These are phyloP conservation scores for Saksenaea oblongispora DNA, from an alignment of 371 early-diverging fungal genomes.

Conservation along the genomic window DNA sequence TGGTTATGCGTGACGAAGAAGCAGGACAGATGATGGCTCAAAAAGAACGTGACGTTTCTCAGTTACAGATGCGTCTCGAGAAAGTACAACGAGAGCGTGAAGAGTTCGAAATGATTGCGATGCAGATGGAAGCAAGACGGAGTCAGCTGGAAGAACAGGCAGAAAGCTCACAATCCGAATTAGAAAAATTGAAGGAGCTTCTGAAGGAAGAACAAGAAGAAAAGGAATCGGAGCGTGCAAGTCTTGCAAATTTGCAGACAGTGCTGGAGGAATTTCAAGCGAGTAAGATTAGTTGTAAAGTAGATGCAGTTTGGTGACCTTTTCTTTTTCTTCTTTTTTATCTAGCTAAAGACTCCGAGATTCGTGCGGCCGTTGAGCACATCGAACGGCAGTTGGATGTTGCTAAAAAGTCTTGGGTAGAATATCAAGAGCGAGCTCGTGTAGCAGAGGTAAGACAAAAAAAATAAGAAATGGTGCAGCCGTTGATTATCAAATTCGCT, in stretches of 20 bases:
- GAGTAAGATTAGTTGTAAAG: conserved; percentile 37
- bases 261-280: conserved; percentile 90
- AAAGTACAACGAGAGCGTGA: conserved; percentile 63
- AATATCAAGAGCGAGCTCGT: conserved; percentile 60
- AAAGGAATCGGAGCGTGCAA: conserved; percentile 66
- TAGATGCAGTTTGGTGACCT: not conserved
- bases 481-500: not conserved
- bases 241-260: conserved; percentile 78
- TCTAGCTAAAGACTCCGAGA: conserved; percentile 70
- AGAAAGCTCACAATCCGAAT: conserved; percentile 34
- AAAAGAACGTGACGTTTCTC: conserved; percentile 26
- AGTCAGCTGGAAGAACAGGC: conserved; percentile 51
- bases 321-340: conserved; percentile 5
- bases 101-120: conserved; percentile 63
- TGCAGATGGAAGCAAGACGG: conserved; percentile 57
- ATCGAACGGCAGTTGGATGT: conserved; percentile 60
- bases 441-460: conserved; percentile 56
- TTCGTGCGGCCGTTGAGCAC: conserved; percentile 75
- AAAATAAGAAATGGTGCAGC: no score
- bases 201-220: conserved; percentile 32
- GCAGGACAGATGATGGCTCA: conserved; percentile 17
- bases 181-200: conserved; percentile 32
- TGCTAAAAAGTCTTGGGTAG: conserved; percentile 54
- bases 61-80: conserved; percentile 51
- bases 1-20: conserved; percentile 35